Evolutionary conservation across 805 yeast genomes (phyloP), one percentile per base, ranked within the genome.

Genomic region (Myxozyma geophila): DNA sequence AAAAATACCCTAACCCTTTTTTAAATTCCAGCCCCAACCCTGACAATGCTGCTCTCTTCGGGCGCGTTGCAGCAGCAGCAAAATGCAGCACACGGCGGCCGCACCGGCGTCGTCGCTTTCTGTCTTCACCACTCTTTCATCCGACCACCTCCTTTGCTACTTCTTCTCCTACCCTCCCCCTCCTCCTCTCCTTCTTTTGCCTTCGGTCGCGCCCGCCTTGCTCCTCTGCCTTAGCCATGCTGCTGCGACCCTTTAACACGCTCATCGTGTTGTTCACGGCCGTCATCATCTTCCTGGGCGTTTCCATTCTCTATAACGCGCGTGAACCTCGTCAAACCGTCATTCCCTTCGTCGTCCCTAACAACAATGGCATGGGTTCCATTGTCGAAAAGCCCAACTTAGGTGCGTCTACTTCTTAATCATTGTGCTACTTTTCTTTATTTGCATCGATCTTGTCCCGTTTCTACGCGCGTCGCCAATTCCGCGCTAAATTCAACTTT

Each of bases 231-330:
- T 40, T 37, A n/a, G 53, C 53, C 59, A 64, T 64, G 68, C 54
- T 62, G 52, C 58, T 64, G 52, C 44, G 66, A 47, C 68, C 68
- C 37, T 62, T 64, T 47, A 60, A 54, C 49, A 58, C 66, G 33
- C 60, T 64, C 58, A 39, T 64, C n/a, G 65, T 57, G 49, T 60
- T 64, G 36, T 62, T 64, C 52, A 47, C 60, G 15, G 57, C 62
- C 36, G 68, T 64, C 23, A 52, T 64, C 50, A 28, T 62, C 54
- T 64, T 64, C 47, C 60, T 64, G 12, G 52, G 58, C 19, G n/a
- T 64, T 48, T 64, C 68, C 28, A 64, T 64, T 17, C 60, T 64
- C 37, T 62, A 58, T 39, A 62, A 58, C 60, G 43, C 66, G 21
- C 50, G 46, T 55, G 49, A 28, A 10, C 35, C 39, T 28, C 9